phyloP scores from a whole-genome alignment of 768 basidiomycete genomes.

The Trametes elegans region DNA sequence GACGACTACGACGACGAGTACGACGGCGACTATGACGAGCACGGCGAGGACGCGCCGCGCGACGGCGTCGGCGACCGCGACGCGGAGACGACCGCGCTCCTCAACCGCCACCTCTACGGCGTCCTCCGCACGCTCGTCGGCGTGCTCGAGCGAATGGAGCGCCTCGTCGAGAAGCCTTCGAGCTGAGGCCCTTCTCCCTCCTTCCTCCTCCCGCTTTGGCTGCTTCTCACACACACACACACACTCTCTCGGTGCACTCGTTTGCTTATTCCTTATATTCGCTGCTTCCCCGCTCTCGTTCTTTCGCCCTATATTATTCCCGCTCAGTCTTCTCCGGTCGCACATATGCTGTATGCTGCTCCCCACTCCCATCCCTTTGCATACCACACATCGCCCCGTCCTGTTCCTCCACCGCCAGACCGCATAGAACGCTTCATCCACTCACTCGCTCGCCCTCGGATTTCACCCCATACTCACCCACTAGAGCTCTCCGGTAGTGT shows the following conservation, averaged over 20 bases:
- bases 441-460: too few relatives aligned
- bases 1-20: not conserved
- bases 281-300: not conserved
- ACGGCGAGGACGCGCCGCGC: not conserved
- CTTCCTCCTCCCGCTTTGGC: not conserved
- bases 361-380: not conserved
- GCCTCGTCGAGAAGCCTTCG: constrained; percentile 35
- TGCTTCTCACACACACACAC: too few relatives aligned
- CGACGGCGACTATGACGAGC: constrained; percentile 21
- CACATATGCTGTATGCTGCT: not conserved
- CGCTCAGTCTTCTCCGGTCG: not conserved
- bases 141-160: constrained; percentile 67
- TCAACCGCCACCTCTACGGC: constrained; percentile 57
- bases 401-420: not conserved
- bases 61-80: too few relatives aligned
- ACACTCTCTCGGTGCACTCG: not conserved
- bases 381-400: not conserved
- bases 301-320: not conserved
- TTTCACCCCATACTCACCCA: not conserved
- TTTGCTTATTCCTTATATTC: not conserved
- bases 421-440: too few relatives aligned
- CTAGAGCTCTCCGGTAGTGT: not conserved
- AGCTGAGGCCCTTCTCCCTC: not conserved
- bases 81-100: constrained; percentile 35
- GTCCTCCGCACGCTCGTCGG: constrained; percentile 62